Conservation (phyloP, 2,329 filamentous ascomycete genomes). For the Cladosporium velox region DNA sequence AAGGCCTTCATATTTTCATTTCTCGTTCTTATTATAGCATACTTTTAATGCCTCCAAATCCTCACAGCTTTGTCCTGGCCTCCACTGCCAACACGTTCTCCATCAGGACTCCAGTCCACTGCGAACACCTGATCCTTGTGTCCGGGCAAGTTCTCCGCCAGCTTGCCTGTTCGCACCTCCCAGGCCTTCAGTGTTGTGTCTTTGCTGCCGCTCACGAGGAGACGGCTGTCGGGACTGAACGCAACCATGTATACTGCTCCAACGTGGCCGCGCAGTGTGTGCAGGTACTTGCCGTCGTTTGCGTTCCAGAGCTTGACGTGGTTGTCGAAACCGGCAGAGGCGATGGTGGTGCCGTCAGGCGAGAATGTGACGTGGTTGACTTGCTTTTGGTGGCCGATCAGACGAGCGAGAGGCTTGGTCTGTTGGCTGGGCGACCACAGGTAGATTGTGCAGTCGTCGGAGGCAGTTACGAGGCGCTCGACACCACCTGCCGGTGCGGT, state of each 20-base stretch:
- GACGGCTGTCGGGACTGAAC: conserved; percentile 88
- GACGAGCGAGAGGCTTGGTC: conserved; percentile 80
- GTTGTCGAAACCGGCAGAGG: conserved; percentile 90
- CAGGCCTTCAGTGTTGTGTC: conserved; percentile 95
- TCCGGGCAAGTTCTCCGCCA: conserved; percentile 80
- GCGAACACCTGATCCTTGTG: conserved; percentile 93
- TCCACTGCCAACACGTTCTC: conserved; percentile 83
- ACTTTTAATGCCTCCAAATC: conserved; percentile 61
- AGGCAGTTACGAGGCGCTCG: conserved; percentile 85
- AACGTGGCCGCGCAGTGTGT: conserved; percentile 84
- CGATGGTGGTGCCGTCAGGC: conserved; percentile 83
- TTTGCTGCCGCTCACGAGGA: conserved; percentile 84
- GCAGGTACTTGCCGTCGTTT: conserved; percentile 74
- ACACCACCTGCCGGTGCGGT: conserved; percentile 63
- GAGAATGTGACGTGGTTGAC: conserved; percentile 96
- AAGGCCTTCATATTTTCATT: conserved; percentile 3
- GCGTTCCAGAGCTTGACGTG: conserved; percentile 91
- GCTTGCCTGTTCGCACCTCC: conserved; percentile 83
- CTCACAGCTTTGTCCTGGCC: conserved; percentile 82
- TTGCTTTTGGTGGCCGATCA: conserved; percentile 94
- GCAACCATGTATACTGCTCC: conserved; percentile 89
- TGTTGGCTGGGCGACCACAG: conserved; percentile 82
- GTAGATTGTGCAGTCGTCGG: conserved; percentile 95
- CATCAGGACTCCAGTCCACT: conserved; percentile 92
- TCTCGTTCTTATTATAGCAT: background rate